Conservation (phyloP, 768 basidiomycete species). For the Mycena amicta region DNA sequence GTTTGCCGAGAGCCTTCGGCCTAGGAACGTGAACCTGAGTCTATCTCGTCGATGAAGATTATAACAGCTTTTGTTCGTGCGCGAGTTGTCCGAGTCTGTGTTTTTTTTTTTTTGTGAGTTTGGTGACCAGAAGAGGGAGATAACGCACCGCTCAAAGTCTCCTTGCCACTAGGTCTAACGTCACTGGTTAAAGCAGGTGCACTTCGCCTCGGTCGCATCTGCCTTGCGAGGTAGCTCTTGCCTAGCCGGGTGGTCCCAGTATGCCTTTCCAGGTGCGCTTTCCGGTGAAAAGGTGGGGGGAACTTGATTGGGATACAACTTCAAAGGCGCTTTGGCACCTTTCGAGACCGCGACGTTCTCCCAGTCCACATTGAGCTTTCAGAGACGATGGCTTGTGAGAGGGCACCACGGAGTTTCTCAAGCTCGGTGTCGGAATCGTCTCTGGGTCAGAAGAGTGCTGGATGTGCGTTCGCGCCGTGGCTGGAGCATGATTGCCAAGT, state of each 20-base stretch:
- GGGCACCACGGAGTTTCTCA: conserved; percentile 93
- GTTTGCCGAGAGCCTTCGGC: conserved; percentile 96
- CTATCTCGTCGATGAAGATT: conserved; percentile 99
- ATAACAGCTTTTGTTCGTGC: conserved; percentile 93
- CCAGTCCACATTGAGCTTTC: conserved; percentile 98
- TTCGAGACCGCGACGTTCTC: conserved; percentile 98
- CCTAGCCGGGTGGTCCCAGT: conserved; percentile 97
- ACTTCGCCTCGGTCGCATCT: conserved; percentile 98
- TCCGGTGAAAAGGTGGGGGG: conserved; percentile 97
- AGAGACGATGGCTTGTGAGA: conserved; percentile 84
- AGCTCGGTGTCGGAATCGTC: conserved; percentile 91
- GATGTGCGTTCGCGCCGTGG: no score
- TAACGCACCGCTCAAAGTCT: conserved; percentile 86
- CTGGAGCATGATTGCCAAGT: no score
- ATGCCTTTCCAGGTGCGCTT: conserved; percentile 98
- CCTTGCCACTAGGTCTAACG: conserved; percentile 99
- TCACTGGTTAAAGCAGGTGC: conserved; percentile 96
- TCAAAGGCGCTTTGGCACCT: conserved; percentile 91
- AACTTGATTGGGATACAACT: conserved; percentile 99
- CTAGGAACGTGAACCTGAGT: conserved; percentile 92
- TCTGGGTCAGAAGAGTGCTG: no score
- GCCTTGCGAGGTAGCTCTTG: conserved; percentile 98
- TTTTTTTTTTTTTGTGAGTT: not conserved
- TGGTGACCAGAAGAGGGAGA: not conserved
- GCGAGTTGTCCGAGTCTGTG: conserved; percentile 93